Conservation (phyloP, 192 early-diverging fungal species). For the Helicostylum pulchrum region DNA sequence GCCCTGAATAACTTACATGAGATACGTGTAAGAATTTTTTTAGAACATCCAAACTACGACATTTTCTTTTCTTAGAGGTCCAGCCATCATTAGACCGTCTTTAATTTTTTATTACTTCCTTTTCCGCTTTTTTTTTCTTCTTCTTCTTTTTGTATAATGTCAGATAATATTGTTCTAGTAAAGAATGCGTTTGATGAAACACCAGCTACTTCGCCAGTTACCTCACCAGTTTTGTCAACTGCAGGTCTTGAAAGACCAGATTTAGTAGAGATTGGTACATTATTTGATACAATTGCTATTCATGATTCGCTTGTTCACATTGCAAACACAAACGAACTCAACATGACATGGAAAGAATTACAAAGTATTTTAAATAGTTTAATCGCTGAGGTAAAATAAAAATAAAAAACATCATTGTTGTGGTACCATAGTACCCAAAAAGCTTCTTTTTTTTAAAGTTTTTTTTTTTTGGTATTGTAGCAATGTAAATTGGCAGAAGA, state of each 20-base stretch:
- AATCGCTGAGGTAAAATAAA: conserved; percentile 7
- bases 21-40: too few relatives aligned
- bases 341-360: conserved; percentile 12
- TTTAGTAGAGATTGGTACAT: conserved; percentile 12
- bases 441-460: not conserved
- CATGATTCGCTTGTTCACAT: not conserved
- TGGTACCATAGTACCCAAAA: not conserved
- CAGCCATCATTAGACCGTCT: too few relatives aligned
- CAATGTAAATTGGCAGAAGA: conserved; percentile 10
- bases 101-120: too few relatives aligned
- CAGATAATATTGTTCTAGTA: too few relatives aligned
- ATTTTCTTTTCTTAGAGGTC: too few relatives aligned
- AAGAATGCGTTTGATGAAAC: too few relatives aligned
- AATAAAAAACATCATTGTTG: not conserved
- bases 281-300: not conserved
- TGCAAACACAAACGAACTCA: conserved; percentile 6
- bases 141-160: too few relatives aligned
- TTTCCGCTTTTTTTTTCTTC: too few relatives aligned
- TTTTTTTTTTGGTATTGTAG: not conserved
- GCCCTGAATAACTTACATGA: too few relatives aligned
- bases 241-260: not conserved
- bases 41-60: too few relatives aligned
- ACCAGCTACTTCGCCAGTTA: too few relatives aligned
- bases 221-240: too few relatives aligned
- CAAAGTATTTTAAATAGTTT: conserved; percentile 6